These are phyloP conservation scores for Mollisia scopiformis DNA, from an alignment of 2,329 filamentous ascomycete genomes.

Conservation along the genomic window DNA sequence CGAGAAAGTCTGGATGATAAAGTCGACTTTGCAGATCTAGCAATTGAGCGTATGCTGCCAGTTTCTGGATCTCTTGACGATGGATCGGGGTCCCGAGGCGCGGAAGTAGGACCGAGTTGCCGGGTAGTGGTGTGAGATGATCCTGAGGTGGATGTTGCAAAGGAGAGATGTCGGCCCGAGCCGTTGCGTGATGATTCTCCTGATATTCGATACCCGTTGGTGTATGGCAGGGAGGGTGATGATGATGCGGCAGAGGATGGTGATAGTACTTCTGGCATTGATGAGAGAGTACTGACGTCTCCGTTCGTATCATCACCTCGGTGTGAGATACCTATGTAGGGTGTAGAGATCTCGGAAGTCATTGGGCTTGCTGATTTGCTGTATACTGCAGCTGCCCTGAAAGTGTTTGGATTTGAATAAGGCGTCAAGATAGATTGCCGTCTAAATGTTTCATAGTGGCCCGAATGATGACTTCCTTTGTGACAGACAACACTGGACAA, in stretches of 20 bases:
- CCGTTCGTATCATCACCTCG: conserved; percentile 29
- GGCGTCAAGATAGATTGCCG: conserved; percentile 80
- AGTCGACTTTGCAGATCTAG: conserved; percentile 58
- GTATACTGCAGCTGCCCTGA: conserved; percentile 75
- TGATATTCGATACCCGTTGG: conserved; percentile 16
- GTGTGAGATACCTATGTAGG: conserved; percentile 39
- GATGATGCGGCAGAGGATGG: conserved; percentile 31
- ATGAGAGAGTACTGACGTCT: conserved; percentile 30
- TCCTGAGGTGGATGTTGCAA: conserved; percentile 17
- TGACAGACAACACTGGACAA: conserved; percentile 89
- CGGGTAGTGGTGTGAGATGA: conserved; percentile 16
- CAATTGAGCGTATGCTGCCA: conserved; percentile 57
- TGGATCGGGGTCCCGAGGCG: background rate
- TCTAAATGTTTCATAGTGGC: conserved; percentile 95
- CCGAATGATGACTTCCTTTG: conserved; percentile 93
- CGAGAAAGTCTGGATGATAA: conserved; percentile 46
- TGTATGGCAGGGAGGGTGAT: conserved; percentile 27
- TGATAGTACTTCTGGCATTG: conserved; percentile 33
- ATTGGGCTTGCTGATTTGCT: conserved; percentile 32
- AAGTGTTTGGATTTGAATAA: conserved; percentile 80
- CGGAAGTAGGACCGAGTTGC: conserved; percentile 3
- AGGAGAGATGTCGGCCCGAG: conserved; percentile 2
- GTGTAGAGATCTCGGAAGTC: conserved; percentile 32
- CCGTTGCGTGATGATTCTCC: conserved; percentile 18
- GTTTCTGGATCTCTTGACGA: conserved; percentile 47